Conservation (phyloP, 2,329 filamentous ascomycete genomes). For the Phialemoniopsis sp. region DNA sequence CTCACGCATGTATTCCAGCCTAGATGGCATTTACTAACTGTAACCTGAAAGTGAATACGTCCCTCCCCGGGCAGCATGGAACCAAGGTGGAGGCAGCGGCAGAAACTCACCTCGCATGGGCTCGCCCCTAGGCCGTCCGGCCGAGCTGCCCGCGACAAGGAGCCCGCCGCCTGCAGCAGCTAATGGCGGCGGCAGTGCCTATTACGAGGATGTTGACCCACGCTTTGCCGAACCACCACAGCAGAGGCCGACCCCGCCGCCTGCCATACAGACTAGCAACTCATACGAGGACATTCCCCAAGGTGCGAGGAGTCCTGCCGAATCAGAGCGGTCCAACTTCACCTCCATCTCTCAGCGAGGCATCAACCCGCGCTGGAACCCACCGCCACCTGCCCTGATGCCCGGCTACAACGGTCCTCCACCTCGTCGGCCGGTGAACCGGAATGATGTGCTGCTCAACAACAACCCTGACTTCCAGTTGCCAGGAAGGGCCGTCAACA, state of each 20-base stretch:
- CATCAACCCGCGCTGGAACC: slow-evolving; percentile 83
- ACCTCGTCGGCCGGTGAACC: slow-evolving; percentile 42
- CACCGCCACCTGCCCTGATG: slow-evolving; percentile 39
- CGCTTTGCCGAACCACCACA: slow-evolving; percentile 61
- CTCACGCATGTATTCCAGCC: slow-evolving; percentile 10
- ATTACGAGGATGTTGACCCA: slow-evolving; percentile 93
- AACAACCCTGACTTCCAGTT: slow-evolving; percentile 85
- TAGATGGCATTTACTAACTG: slow-evolving; percentile 13
- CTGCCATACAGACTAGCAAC: slow-evolving; percentile 17
- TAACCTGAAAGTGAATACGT: slow-evolving; percentile 44
- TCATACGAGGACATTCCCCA: slow-evolving; percentile 27
- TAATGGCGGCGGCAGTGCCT: slow-evolving; percentile 40
- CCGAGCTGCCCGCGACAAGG: slow-evolving; percentile 23
- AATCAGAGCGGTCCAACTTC: slow-evolving; percentile 79
- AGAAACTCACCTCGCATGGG: slow-evolving; percentile 38
- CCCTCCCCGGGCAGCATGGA: slow-evolving; percentile 55
- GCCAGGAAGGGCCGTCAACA: slow-evolving; percentile 30
- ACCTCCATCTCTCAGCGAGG: slow-evolving; percentile 87
- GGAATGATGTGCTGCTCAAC: slow-evolving; percentile 70
- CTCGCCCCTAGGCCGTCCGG: slow-evolving; percentile 34
- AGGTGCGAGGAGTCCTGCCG: slow-evolving; percentile 64
- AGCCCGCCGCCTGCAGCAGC: slow-evolving; percentile 11
- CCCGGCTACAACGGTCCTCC: slow-evolving; percentile 33
- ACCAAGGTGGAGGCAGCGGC: slow-evolving; percentile 28
- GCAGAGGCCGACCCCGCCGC: slow-evolving; percentile 22